Percentiles rank a stretch among this genome's conserved stretches.
Conservation (phyloP, 768 basidiomycete species). For the Mycena metata region DNA sequence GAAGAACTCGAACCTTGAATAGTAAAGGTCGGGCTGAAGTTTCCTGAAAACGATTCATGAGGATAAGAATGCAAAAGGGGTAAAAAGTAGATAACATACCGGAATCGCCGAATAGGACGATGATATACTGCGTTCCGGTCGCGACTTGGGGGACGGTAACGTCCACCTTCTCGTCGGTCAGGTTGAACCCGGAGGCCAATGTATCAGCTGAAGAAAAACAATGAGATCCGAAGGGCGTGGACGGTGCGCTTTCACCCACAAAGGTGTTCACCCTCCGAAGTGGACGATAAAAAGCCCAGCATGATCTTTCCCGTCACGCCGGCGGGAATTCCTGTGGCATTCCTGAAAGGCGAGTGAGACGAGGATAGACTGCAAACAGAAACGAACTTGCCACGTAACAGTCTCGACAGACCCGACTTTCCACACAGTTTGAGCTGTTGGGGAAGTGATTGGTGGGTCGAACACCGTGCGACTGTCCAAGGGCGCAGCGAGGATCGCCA, state of each 20-base stretch:
- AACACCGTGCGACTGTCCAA: constrained; percentile 60
- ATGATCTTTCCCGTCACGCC: constrained; percentile 64
- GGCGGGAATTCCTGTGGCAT: constrained; percentile 27
- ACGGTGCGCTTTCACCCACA: constrained; percentile 54
- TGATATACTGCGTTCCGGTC: constrained; percentile 63
- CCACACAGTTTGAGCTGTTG: constrained; percentile 64
- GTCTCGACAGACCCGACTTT: constrained; percentile 57
- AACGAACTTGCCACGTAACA: constrained; percentile 65
- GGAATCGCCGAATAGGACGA: constrained; percentile 53
- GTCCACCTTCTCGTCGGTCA: constrained; percentile 62
- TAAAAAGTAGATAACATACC: constrained; percentile 57
- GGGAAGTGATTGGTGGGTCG: constrained; percentile 63
- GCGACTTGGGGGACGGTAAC: constrained; percentile 67
- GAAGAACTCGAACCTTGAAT: constrained; percentile 56
- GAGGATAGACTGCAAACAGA: background rate
- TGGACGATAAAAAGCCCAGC: constrained; percentile 60
- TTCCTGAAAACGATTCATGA: constrained; percentile 55
- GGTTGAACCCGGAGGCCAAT: constrained; percentile 67
- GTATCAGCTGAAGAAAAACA: constrained; percentile 60
- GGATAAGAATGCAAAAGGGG: background rate
- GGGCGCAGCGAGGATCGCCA: constrained; percentile 52
- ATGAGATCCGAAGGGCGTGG: constrained; percentile 1
- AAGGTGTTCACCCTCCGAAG: constrained; percentile 64
- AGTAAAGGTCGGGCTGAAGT: constrained; percentile 69
- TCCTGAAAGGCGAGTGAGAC: constrained; percentile 8